These are phyloP conservation scores for Phascolomyces articulosus DNA, from an alignment of 371 early-diverging fungal genomes.

Conservation along the genomic window DNA sequence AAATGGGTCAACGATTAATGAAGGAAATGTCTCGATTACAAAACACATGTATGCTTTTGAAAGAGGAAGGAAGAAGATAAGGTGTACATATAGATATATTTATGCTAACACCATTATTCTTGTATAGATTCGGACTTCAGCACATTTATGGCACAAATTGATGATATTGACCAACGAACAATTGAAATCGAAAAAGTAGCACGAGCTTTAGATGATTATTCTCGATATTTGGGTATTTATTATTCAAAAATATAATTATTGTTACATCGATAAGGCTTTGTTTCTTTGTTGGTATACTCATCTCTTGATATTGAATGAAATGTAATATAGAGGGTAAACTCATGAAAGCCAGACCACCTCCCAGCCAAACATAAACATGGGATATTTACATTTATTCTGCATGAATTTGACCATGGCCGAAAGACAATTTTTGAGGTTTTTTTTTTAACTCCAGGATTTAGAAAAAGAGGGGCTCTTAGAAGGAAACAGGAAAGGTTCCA, in stretches of 20 bases:
- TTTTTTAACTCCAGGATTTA: too few species aligned
- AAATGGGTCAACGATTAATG: slow-evolving; percentile 62
- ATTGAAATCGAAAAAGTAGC: slow-evolving; percentile 60
- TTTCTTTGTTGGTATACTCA: neutral
- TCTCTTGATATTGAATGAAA: too few species aligned
- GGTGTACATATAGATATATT: neutral
- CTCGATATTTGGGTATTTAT: slow-evolving; percentile 64
- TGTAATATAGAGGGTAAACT: slow-evolving; percentile 1
- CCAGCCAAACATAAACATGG: neutral
- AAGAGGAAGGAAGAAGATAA: too few species aligned
- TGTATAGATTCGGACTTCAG: slow-evolving; percentile 58
- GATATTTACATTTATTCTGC: too few species aligned
- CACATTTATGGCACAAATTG: slow-evolving; percentile 57
- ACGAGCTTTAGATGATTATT: slow-evolving; percentile 63
- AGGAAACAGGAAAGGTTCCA: too few species aligned
- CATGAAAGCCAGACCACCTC: neutral
- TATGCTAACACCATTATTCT: neutral
- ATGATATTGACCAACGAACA: slow-evolving; percentile 60
- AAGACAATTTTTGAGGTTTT: too few species aligned
- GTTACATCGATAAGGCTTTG: too few species aligned
- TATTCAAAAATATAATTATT: too few species aligned
- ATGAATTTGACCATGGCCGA: too few species aligned
- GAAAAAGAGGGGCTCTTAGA: too few species aligned
- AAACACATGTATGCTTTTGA: slow-evolving; percentile 47
- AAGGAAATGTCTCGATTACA: slow-evolving; percentile 63